Evolutionary conservation across 2,329 filamentous ascomycete species (phyloP).

Genomic region (Remersonia thermophila): DNA sequence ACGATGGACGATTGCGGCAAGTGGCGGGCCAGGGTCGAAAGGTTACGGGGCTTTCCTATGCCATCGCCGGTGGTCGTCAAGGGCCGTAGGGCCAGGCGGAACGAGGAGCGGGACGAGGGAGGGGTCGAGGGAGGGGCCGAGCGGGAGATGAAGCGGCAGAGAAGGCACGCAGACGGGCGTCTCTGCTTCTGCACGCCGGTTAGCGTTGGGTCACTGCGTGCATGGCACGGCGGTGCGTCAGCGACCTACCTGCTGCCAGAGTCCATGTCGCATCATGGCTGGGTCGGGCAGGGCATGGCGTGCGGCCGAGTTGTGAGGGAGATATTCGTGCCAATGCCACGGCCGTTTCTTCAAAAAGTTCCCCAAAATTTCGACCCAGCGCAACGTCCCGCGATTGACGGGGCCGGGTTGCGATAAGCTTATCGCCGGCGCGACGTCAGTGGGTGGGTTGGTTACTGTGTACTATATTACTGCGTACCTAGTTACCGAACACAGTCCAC

Average conservation of each 20-base stretch:
- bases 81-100: constrained; percentile 4
- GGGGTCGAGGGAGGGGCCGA: constrained; percentile 4
- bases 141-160: constrained; percentile 15
- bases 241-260: constrained; percentile 27
- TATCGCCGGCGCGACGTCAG: too few species aligned
- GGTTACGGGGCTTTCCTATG: background rate
- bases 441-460: too few species aligned
- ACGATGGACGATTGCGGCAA: too few species aligned
- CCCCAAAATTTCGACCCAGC: too few species aligned
- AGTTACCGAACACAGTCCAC: too few species aligned
- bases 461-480: too few species aligned
- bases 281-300: constrained; percentile 12
- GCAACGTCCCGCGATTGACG: background rate
- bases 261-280: constrained; percentile 31
- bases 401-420: too few species aligned
- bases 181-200: constrained; percentile 13
- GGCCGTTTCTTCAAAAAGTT: too few species aligned
- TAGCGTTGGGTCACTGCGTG: too few species aligned
- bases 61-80: background rate
- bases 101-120: background rate
- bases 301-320: background rate
- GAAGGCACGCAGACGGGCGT: constrained; percentile 15
- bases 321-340: background rate
- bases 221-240: too few species aligned
- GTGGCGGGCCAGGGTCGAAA: too few species aligned